Evolutionary conservation across 257 asterid genomes (phyloP), one percentile per base, ranked within the genome.

Genomic region (Paraleonurus japonicus): DNA sequence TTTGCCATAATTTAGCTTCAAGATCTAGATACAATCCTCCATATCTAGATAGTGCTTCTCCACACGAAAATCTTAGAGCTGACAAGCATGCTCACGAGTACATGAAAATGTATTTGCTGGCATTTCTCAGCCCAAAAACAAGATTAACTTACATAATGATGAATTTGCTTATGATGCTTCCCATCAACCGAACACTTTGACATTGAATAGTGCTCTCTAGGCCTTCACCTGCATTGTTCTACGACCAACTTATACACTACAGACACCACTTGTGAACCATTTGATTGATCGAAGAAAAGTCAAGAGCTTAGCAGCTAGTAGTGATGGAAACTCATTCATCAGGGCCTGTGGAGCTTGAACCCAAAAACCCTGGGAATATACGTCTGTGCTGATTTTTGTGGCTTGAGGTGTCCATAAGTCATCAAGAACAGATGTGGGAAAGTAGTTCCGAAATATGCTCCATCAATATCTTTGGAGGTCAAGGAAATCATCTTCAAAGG

Each of bases 361-460:
- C 97, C 97, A 45, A 89, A 91, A 22, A 89, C 96, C 68, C 90
- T 78, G 9, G 95, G 95, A n/a, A 89, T 86, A 76, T 87, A 91
- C 83, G 75, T 84, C 78, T 91, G 96, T 33, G 76, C 76, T 11
- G 96, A 85, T 69, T 84, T 89, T 81, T 87, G 96, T 19, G 95
- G 95, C 81, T 89, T 91, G 73, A 89, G 91, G 81, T 89, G 95
- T 47, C 95, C 97, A 17, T 91, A 91, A 0, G 91, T 85, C 97
- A 91, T 91, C 87, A 89, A 73, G 85, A 86, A 91, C 64, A 91
- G 90, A 80, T 91, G 96, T 10, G 95, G 96, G 79, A 89, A 89
- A 9, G 98, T 92, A n/a, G 96, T 89, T 41, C 98, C 98, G 23
- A 92, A 89, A 79, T 89, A 92, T n/a, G 95, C 89, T 59, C 98